phyloP scores from a whole-genome alignment of 345 rosid genomes.

The Draba incana region DNA sequence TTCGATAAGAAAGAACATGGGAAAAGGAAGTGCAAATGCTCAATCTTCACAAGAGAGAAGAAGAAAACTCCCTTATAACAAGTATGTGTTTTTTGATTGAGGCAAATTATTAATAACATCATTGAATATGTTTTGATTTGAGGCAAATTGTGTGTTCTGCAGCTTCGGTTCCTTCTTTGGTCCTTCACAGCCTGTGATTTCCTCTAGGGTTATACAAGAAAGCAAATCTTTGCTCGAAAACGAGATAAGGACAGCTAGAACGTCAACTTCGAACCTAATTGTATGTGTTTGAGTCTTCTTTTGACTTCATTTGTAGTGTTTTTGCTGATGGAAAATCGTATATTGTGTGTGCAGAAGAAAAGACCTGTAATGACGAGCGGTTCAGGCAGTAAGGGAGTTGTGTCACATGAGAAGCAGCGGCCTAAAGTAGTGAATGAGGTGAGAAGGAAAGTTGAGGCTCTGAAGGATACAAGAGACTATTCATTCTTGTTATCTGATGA shows the following conservation, averaged over 20 bases:
- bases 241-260: conserved; percentile 51
- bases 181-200: conserved; percentile 84
- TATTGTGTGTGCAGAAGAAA: conserved; percentile 53
- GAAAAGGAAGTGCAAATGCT: conserved; percentile 49
- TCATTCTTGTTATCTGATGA: conserved; percentile 84
- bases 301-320: not conserved
- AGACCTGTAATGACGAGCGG: conserved; percentile 48
- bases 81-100: conserved; percentile 47
- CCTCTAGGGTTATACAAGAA: conserved; percentile 92
- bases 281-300: conserved; percentile 47
- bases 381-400: conserved; percentile 45
- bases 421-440: conserved; percentile 55
- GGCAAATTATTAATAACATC: not conserved
- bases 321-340: conserved; percentile 9
- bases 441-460: conserved; percentile 62
- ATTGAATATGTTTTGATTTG: conserved; percentile 12
- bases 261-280: conserved; percentile 39
- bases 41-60: conserved; percentile 48
- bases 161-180: conserved; percentile 98
- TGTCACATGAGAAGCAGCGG: conserved; percentile 32
- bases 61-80: conserved; percentile 55
- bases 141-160: conserved; percentile 29
- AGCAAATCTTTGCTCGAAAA: conserved; percentile 92
- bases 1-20: conserved; percentile 52
- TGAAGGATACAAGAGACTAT: conserved; percentile 84